Base-by-base conservation (phyloP, 768 basidiomycete species). In the Termitomyces sp. region DNA sequence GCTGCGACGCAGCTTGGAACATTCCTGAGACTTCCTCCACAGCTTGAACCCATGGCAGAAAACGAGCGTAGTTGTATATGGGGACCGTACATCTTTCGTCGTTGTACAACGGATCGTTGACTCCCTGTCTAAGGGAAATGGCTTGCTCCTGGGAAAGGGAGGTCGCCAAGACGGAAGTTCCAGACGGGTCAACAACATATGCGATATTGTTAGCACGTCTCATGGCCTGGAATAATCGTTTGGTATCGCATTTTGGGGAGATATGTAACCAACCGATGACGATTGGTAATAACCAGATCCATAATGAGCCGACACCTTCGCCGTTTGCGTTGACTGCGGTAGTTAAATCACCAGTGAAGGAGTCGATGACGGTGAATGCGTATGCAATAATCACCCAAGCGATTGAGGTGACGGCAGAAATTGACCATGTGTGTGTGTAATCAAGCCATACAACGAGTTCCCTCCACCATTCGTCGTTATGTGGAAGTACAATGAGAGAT, bases 311-410 rank as follows among this genome's bases (percentile, higher is more conserved):
- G 3, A 73, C 72, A 9, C 65, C 74, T 47, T 76, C 66, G 0
- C 76, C 78, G 21, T 66, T 74, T 8, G 69, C 62, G 35, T 70
- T 61, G 3, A 74, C 37, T 12, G 58, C 43, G 14, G 50, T 56
- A 5, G 58, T 64, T 19, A 64, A 59, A 35, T 65, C 53, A 4
- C 58, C 53, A 10, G 64, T 60, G 53, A 73, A 71, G 15, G 71
- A 68, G 45, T 72, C 68, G n/a, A 71, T 51, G 28, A 76, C 61
- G 3, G 75, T 75, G 56, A 76, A 66, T 2, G 68, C 48, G 53
- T 77, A 78, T 0, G 78, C 76, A 6, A 78, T 62, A 37, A 75
- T 55, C 2, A 78, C 77, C 76, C 76, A 80, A 0, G 61, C 58
- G 17, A 79, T 75, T 5, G 73, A 73, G 6, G 68, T 65, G 1